Evolutionary conservation across 306 rosid genomes (phyloP).

Genomic region (Betula pendula): DNA sequence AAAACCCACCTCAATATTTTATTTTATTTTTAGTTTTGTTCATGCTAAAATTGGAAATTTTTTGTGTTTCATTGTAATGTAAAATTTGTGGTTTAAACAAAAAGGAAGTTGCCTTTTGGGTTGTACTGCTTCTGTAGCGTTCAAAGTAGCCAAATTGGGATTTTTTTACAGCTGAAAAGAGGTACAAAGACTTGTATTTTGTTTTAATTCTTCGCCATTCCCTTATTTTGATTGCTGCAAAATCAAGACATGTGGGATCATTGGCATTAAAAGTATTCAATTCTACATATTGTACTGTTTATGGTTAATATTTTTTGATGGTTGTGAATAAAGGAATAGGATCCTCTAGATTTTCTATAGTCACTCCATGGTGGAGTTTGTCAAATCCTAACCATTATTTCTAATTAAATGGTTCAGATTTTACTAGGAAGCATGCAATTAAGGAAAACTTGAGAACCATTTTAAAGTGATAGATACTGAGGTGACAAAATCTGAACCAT

Average conservation of each 20-base stretch:
- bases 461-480: no score
- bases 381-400: no score
- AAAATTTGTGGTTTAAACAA: neutral
- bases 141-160: neutral
- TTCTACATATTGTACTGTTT: neutral
- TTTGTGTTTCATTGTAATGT: neutral
- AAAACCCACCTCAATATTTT: neutral
- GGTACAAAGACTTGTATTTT: neutral
- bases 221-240: neutral
- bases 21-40: no score
- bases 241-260: conserved; percentile 1
- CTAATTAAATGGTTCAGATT: no score
- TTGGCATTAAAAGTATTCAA: neutral
- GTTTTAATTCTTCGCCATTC: neutral
- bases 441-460: no score
- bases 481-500: no score
- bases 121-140: neutral
- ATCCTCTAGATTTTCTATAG: no score
- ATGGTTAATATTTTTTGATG: neutral
- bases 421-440: no score
- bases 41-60: neutral
- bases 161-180: neutral
- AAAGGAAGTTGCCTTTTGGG: neutral
- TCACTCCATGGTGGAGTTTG: no score
- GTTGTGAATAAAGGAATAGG: no score